Evolutionary conservation across 2,329 filamentous ascomycete genomes (phyloP).

Genomic region (Ophiostoma himal-ulmi): DNA sequence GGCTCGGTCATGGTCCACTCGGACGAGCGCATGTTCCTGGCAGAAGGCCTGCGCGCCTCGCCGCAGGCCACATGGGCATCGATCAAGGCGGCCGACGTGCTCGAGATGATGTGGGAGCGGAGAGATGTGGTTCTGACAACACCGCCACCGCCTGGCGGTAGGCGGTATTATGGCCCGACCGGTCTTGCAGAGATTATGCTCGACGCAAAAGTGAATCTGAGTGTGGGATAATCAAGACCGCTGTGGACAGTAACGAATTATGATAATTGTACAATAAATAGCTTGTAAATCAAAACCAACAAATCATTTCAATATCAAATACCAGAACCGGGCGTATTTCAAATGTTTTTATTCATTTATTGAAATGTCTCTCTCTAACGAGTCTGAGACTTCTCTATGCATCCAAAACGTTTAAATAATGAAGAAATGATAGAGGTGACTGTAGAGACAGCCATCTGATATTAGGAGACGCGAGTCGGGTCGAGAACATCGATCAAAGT

Average conservation of each 20-base stretch:
- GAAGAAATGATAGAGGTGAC: not conserved
- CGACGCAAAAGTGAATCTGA: conserved; percentile 18
- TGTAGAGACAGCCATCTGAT: not conserved
- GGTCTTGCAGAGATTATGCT: conserved; percentile 22
- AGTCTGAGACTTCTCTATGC: not conserved
- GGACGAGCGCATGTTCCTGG: conserved; percentile 21
- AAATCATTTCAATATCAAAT: not conserved
- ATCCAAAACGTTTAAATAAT: not conserved
- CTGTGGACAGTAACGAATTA: not conserved
- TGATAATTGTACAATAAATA: not conserved
- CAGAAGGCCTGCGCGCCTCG: conserved; percentile 23
- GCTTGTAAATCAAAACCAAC: not conserved
- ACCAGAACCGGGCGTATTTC: not conserved
- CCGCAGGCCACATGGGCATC: conserved; percentile 23
- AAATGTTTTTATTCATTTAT: not conserved
- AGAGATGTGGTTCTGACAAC: conserved; percentile 3
- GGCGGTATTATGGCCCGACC: conserved; percentile 22
- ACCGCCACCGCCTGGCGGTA: not conserved
- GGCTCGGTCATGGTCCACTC: conserved; percentile 22
- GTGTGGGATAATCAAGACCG: conserved; percentile 1
- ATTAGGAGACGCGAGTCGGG: not conserved
- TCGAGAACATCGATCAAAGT: not conserved
- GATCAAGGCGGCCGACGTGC: conserved; percentile 23
- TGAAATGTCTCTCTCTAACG: no score
- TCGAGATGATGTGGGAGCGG: conserved; percentile 24